Base-by-base conservation (phyloP, 352 stramenopile species). In the Globisporangium abappressorium region DNA sequence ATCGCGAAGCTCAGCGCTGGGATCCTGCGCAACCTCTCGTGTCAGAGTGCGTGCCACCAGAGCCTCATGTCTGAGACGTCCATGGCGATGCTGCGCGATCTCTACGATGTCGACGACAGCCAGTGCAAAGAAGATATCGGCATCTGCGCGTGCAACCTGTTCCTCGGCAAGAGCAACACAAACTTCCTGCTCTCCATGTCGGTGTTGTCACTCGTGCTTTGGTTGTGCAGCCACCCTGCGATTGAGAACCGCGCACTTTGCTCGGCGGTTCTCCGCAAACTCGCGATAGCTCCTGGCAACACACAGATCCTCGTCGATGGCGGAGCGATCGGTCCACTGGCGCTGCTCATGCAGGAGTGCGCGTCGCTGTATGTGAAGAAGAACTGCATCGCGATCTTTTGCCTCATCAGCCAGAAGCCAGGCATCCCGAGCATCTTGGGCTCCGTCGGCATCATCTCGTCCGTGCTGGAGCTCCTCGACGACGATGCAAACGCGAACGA, bases 321-420 rank as follows among this genome's bases (percentile, higher is more conserved):
- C 47, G 83, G 79, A 28, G 77, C 72, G 38, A 77, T 90, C n/a
- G 71, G 65, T 7, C 74, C 84, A 33, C 69, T 91, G 15, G 79
- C 78, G 5, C 53, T 81, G 59, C 73, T 93, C n/a, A 65, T 91
- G 68, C 71, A 75, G 9, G 65, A 74, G 12, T 65, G 63, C 8
- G 30, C 56, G 47, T 74, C 68, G 28, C 66, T 84, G 65, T 81
- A 77, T 51, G 79, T 92, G 22, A 84, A 87, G 66, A 81, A 74
- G 53, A 91, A 93, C 62, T 92, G 83, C 69, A 76, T 90, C 54
- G 83, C 85, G 34, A 87, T 77, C 1, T 87, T 93, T 46, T 89
- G 81, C 55, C 70, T 85, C 11, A 55, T 93, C 30, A 72, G 77
- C 1, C 80, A 87, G 49, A 82, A 87, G 33, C 63, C 74, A 1